Conservation (phyloP, 2,329 filamentous ascomycete genomes). For the Trichoderma cornu-damae region DNA sequence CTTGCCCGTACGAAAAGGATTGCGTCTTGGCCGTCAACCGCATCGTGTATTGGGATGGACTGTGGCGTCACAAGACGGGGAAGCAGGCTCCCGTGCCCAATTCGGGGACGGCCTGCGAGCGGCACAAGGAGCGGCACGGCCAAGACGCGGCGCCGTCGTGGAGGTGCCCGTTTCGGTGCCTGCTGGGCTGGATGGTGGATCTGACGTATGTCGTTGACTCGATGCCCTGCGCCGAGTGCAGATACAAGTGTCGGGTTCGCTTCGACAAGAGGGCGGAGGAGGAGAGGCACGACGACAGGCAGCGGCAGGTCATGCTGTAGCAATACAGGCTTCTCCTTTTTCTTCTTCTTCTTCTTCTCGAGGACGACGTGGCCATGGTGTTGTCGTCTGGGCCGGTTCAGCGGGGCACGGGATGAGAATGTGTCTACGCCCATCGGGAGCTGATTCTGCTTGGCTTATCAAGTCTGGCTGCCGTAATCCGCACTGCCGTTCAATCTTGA, state of each 20-base stretch:
- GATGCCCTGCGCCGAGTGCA: constrained; percentile 3
- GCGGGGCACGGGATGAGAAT: too few relatives aligned
- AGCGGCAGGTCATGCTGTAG: not conserved
- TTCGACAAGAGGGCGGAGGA: constrained; percentile 12
- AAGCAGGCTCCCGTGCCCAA: constrained; percentile 11
- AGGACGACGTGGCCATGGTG: too few relatives aligned
- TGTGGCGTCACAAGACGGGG: constrained; percentile 10
- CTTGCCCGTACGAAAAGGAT: constrained; percentile 14
- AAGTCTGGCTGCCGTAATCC: too few relatives aligned
- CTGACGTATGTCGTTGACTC: constrained; percentile 9
- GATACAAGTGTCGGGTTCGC: constrained; percentile 1
- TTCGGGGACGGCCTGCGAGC: constrained; percentile 9
- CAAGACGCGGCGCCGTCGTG: constrained; percentile 5
- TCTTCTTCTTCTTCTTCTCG: too few relatives aligned
- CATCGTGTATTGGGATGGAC: constrained; percentile 7
- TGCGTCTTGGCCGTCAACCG: constrained; percentile 9
- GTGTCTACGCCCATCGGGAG: too few relatives aligned
- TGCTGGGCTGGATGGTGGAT: constrained; percentile 9
- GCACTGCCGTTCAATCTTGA: too few relatives aligned
- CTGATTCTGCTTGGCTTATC: too few relatives aligned
- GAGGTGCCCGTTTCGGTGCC: constrained; percentile 1
- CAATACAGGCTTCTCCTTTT: too few relatives aligned
- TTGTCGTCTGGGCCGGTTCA: too few relatives aligned
- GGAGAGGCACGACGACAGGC: not conserved
- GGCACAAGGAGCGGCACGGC: not conserved